These are phyloP conservation scores for Colletotrichum echinochloae DNA, from an alignment of 2,329 filamentous ascomycete species.

Conservation along the genomic window DNA sequence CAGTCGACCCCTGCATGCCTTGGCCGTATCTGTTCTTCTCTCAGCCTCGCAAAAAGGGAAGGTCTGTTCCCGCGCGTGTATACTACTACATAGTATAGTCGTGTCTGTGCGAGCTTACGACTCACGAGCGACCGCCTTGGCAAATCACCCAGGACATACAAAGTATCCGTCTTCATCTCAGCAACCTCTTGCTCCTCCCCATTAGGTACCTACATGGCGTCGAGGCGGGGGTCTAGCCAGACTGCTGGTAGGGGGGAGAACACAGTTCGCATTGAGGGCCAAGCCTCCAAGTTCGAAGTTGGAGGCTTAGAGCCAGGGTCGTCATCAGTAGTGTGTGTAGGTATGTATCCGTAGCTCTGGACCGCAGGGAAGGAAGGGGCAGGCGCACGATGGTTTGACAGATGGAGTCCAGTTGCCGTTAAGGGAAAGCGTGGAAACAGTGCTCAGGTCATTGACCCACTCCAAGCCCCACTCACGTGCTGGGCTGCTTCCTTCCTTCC, in stretches of 20 bases:
- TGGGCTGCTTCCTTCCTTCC: background rate
- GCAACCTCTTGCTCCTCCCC: background rate
- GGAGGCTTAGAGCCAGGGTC: background rate
- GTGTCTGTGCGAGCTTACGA: background rate
- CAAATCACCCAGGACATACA: too few relatives aligned
- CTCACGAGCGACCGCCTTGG: background rate
- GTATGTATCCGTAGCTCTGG: background rate
- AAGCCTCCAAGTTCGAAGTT: conserved; percentile 12
- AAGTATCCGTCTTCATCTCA: too few relatives aligned
- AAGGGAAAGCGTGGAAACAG: conserved; percentile 25
- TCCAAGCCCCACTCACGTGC: conserved; percentile 6
- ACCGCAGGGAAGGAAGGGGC: background rate
- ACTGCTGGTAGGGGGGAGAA: background rate
- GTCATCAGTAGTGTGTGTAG: too few relatives aligned
- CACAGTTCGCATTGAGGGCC: conserved; percentile 31
- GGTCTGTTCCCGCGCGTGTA: background rate
- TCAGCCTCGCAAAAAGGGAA: background rate
- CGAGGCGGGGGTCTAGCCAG: background rate
- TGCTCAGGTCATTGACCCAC: conserved; percentile 8
- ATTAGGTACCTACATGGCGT: background rate
- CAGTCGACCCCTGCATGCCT: background rate
- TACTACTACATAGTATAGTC: too few relatives aligned
- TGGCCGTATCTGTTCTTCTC: background rate
- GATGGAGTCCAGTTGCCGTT: conserved; percentile 16
- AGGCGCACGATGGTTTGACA: conserved; percentile 29